A percentile compares a stretch with the other conserved stretches of the same genome.
These are phyloP conservation scores for Neurospora sp. DNA, from an alignment of 495 filamentous ascomycete genomes.

Conservation along the genomic window DNA sequence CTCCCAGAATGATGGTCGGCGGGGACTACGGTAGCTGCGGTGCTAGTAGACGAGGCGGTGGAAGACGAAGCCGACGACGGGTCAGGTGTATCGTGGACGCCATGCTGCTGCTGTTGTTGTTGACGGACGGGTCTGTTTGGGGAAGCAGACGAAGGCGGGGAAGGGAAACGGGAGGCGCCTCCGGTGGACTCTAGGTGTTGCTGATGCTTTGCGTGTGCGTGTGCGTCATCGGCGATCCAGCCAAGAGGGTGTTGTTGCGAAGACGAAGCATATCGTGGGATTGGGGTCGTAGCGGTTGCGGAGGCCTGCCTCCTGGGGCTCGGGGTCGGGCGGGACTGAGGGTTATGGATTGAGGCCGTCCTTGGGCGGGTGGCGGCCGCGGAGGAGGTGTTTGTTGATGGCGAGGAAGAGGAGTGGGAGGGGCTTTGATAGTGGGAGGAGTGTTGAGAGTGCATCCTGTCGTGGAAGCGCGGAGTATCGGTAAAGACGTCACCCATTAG, in stretches of 20 bases:
- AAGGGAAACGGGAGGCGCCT: constrained; percentile 34
- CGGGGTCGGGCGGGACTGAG: constrained; percentile 13
- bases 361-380: neutral
- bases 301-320: constrained; percentile 23
- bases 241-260: constrained; percentile 2
- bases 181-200: constrained; percentile 18
- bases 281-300: constrained; percentile 4
- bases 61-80: constrained; percentile 31
- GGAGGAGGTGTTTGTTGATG: constrained; percentile 17
- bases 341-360: neutral
- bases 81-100: constrained; percentile 17
- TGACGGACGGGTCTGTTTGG: constrained; percentile 14
- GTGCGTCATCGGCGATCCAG: constrained; percentile 1
- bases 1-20: constrained; percentile 2
- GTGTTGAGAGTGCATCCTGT: constrained; percentile 38
- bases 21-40: constrained; percentile 21
- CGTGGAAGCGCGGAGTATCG: constrained; percentile 36
- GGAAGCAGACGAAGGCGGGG: constrained; percentile 39
- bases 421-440: constrained; percentile 26
- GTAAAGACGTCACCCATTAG: constrained; percentile 38
- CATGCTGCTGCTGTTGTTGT: constrained; percentile 30
- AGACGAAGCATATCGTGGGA: neutral
- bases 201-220: constrained; percentile 2
- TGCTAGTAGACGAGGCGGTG: constrained; percentile 32
- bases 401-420: constrained; percentile 28